Conservation (phyloP, 2,329 filamentous ascomycete species). For the Cordyceps pruinosa region DNA sequence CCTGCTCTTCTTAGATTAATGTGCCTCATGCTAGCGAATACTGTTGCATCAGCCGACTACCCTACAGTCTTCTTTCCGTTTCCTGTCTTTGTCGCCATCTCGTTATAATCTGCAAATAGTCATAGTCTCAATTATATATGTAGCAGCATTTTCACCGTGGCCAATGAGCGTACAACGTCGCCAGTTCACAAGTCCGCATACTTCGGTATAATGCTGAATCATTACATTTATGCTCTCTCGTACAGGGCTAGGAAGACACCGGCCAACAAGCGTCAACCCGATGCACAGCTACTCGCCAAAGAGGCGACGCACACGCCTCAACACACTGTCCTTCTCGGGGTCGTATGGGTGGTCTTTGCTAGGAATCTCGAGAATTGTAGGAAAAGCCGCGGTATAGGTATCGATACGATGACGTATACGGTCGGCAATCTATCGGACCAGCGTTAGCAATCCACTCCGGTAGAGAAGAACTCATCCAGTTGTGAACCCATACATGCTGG, state of each 20-base stretch:
- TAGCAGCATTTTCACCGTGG: not conserved
- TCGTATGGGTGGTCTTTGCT: constrained; percentile 99
- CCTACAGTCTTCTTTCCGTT: not conserved
- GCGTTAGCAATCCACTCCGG: not conserved
- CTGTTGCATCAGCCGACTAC: not conserved
- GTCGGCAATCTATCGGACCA: constrained; percentile 67
- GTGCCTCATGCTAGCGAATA: constrained; percentile 7
- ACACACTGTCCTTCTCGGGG: constrained; percentile 95
- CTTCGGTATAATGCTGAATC: not conserved
- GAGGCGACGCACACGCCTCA: constrained; percentile 69
- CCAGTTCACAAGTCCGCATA: not conserved
- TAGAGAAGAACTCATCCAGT: too few relatives aligned
- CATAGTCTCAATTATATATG: not conserved
- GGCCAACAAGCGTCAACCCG: not conserved
- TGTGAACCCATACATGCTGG: constrained; percentile 64
- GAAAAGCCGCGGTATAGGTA: constrained; percentile 88
- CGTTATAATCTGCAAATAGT: constrained; percentile 13
- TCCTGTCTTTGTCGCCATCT: constrained; percentile 13
- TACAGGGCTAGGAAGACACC: not conserved
- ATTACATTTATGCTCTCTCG: not conserved
- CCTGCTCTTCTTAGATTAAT: constrained; percentile 4
- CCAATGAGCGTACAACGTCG: too few relatives aligned
- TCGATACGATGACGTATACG: constrained; percentile 87
- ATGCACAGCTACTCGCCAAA: constrained; percentile 57
- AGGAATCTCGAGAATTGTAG: constrained; percentile 92